Conservation (phyloP, 352 stramenopile genomes). For the Pythium volutum region DNA sequence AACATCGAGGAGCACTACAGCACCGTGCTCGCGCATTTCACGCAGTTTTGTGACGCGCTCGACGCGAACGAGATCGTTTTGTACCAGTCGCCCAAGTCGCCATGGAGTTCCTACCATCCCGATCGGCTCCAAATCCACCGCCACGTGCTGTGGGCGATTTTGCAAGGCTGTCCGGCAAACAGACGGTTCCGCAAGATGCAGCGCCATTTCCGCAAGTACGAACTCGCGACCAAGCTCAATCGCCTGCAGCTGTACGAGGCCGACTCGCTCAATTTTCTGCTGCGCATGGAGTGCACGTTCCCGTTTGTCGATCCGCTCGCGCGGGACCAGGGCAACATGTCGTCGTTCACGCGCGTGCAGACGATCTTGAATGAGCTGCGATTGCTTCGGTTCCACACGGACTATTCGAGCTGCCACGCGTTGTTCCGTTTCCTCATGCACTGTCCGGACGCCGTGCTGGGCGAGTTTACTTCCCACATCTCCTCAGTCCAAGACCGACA, state of each 20-base stretch:
- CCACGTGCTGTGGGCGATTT: slow-evolving; percentile 62
- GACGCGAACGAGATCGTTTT: slow-evolving; percentile 22
- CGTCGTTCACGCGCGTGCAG: slow-evolving; percentile 33
- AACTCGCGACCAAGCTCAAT: slow-evolving; percentile 41
- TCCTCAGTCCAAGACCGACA: no score
- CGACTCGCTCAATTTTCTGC: slow-evolving; percentile 62
- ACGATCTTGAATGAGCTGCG: slow-evolving; percentile 45
- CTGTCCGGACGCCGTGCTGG: slow-evolving; percentile 39
- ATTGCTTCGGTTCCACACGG: slow-evolving; percentile 34
- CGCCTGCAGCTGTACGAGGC: slow-evolving; percentile 45
- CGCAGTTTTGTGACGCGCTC: slow-evolving; percentile 39
- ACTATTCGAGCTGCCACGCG: slow-evolving; percentile 59
- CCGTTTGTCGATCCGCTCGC: slow-evolving; percentile 25
- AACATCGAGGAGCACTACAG: slow-evolving; percentile 33
- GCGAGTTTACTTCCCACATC: no score
- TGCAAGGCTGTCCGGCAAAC: slow-evolving; percentile 24
- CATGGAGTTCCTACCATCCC: slow-evolving; percentile 39
- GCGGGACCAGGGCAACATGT: not conserved
- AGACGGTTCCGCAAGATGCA: slow-evolving; percentile 30
- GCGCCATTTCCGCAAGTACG: slow-evolving; percentile 41
- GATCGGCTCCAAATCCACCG: slow-evolving; percentile 57
- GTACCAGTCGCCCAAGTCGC: slow-evolving; percentile 1
- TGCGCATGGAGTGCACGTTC: slow-evolving; percentile 58
- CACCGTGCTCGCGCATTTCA: slow-evolving; percentile 36
- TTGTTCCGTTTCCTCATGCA: slow-evolving; percentile 63